These are phyloP conservation scores for Suillus fuscotomentosus DNA, from an alignment of 768 basidiomycete genomes.

Conservation along the genomic window DNA sequence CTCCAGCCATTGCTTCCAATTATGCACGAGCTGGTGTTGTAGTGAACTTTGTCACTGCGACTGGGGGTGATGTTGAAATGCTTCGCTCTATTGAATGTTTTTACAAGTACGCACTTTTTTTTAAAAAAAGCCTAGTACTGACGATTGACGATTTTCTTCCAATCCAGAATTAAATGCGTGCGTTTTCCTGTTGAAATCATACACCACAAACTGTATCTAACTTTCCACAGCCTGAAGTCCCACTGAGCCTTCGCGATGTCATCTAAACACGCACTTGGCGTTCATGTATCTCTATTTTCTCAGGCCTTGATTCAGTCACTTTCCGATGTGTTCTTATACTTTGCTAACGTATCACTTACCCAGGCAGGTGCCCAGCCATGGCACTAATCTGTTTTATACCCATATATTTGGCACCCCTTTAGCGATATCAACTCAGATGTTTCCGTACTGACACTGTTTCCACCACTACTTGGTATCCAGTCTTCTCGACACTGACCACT, in stretches of 20 bases:
- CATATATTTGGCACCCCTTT: slow-evolving; percentile 55
- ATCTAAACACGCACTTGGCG: slow-evolving; percentile 52
- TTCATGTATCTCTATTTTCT: slow-evolving; percentile 84
- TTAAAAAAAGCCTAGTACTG: neutral
- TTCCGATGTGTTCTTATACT: slow-evolving; percentile 36
- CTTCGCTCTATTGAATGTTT: slow-evolving; percentile 97
- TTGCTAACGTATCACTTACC: slow-evolving; percentile 50
- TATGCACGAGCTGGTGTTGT: slow-evolving; percentile 89
- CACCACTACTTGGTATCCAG: slow-evolving; percentile 39
- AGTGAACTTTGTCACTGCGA: slow-evolving; percentile 96
- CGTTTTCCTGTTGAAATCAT: slow-evolving; percentile 27
- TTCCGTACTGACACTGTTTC: slow-evolving; percentile 48
- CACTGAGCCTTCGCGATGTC: slow-evolving; percentile 86
- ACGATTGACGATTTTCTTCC: slow-evolving; percentile 10
- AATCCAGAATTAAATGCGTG: slow-evolving; percentile 83
- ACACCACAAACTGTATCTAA: slow-evolving; percentile 14
- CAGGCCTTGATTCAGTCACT: slow-evolving; percentile 37
- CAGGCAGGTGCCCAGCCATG: slow-evolving; percentile 35
- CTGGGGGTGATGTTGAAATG: slow-evolving; percentile 98
- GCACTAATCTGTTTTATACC: slow-evolving; percentile 59
- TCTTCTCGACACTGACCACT: slow-evolving; percentile 48
- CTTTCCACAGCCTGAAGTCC: slow-evolving; percentile 76
- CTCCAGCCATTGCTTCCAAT: slow-evolving; percentile 81
- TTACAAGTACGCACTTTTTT: slow-evolving; percentile 68
- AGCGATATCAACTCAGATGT: slow-evolving; percentile 49